Evolutionary conservation across 2,329 filamentous ascomycete genomes (phyloP).

Genomic region (Cercospora sesami): DNA sequence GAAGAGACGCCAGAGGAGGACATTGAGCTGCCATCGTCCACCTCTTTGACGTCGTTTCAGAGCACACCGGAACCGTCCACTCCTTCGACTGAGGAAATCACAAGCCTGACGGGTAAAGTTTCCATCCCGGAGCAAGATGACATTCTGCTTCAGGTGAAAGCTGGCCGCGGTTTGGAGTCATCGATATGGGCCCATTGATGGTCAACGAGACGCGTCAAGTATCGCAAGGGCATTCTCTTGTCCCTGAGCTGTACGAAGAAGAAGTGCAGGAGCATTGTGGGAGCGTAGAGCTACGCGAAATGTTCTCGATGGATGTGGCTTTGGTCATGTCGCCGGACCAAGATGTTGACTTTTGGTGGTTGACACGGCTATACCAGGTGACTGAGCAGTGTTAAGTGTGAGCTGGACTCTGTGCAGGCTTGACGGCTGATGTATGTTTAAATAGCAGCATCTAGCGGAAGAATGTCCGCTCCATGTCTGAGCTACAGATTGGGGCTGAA

Average conservation of each 20-base stretch:
- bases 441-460: not conserved
- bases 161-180: not conserved
- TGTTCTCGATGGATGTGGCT: not conserved
- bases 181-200: not conserved
- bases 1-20: not conserved
- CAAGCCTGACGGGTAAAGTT: not conserved
- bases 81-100: not conserved
- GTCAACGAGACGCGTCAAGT: too few species aligned
- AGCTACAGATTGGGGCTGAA: not conserved
- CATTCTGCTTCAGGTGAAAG: not conserved
- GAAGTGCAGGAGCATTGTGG: not conserved
- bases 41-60: not conserved
- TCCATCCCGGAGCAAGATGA: not conserved
- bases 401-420: not conserved
- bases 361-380: not conserved
- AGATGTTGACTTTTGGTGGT: not conserved
- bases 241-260: too few species aligned
- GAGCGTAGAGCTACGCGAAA: not conserved
- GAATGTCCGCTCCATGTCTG: not conserved
- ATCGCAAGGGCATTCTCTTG: too few species aligned
- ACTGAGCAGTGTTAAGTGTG: not conserved
- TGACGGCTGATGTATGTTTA: not conserved
- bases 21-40: not conserved
- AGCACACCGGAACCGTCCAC: not conserved
- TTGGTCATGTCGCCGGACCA: not conserved